These are phyloP conservation scores for Backusella westeae DNA, from an alignment of 192 early-diverging fungal species.

Conservation along the genomic window DNA sequence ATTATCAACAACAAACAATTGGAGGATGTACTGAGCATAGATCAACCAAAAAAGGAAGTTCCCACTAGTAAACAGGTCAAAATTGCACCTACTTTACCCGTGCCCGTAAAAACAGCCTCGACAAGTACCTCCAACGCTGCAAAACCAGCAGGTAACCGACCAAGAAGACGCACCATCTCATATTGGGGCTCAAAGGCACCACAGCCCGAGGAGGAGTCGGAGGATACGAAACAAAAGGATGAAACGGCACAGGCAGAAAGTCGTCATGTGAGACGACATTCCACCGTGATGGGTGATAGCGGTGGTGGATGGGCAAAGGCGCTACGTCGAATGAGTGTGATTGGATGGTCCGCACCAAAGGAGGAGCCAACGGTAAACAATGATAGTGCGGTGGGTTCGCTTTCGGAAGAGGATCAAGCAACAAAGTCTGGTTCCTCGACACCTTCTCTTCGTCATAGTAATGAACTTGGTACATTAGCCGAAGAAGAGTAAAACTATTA, in stretches of 20 bases:
- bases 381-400: conserved; percentile 9
- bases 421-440: conserved; percentile 14
- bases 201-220: not conserved
- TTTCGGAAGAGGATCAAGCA: not conserved
- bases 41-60: conserved; percentile 31
- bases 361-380: not conserved
- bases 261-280: conserved; percentile 2
- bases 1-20: conserved; percentile 63
- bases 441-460: conserved; percentile 24
- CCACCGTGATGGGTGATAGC: not conserved
- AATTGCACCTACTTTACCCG: not conserved
- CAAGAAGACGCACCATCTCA: conserved; percentile 36
- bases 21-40: conserved; percentile 44
- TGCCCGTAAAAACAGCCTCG: conserved; percentile 3
- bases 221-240: not conserved
- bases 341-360: conserved; percentile 28
- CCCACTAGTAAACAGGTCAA: not conserved
- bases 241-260: not conserved
- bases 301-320: conserved; percentile 31
- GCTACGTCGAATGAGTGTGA: conserved; percentile 27
- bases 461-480: conserved; percentile 25
- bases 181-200: conserved; percentile 36
- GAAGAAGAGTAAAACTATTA: conserved; percentile 17
- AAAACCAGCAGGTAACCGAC: not conserved
- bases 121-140: not conserved